These are phyloP conservation scores for Quillaja saponaria DNA, from an alignment of 306 rosid species.

Conservation along the genomic window DNA sequence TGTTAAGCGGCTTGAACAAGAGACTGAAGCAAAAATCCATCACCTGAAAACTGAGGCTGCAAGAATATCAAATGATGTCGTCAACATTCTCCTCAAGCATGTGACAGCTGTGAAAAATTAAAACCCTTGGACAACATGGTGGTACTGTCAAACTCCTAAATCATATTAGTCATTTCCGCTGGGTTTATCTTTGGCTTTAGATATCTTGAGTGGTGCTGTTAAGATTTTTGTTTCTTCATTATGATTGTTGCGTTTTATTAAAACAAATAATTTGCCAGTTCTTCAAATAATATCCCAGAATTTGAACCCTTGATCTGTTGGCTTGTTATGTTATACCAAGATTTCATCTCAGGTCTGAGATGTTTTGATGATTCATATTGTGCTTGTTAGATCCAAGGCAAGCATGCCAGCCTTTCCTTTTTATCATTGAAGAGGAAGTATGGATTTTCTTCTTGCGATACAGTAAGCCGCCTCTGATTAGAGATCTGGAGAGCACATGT, in stretches of 20 bases:
- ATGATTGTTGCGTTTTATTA: constrained; percentile 31
- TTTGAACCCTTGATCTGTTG: not conserved
- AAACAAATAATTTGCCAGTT: constrained; percentile 30
- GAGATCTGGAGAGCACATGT: too few species aligned
- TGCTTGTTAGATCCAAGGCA: too few species aligned
- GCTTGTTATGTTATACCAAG: constrained; percentile 19
- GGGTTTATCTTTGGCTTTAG: constrained; percentile 31
- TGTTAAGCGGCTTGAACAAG: constrained; percentile 86
- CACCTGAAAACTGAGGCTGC: constrained; percentile 62
- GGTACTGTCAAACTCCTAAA: constrained; percentile 22
- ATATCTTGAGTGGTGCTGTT: constrained; percentile 30
- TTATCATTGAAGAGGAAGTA: too few species aligned
- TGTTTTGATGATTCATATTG: not conserved
- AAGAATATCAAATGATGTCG: constrained; percentile 74
- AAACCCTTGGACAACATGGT: constrained; percentile 28
- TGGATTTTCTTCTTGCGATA: too few species aligned
- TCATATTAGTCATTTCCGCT: constrained; percentile 29
- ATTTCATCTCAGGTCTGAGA: constrained; percentile 3
- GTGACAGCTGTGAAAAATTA: constrained; percentile 74
- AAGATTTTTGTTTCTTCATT: constrained; percentile 28
- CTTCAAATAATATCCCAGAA: not conserved
- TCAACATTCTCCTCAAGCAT: constrained; percentile 71
- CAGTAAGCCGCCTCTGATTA: too few species aligned
- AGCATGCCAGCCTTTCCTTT: too few species aligned
- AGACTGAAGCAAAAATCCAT: constrained; percentile 67